Evolutionary conservation across 257 asterid species (phyloP), one percentile per base, ranked within the genome.

Genomic region (Craterostigma plantagineum): DNA sequence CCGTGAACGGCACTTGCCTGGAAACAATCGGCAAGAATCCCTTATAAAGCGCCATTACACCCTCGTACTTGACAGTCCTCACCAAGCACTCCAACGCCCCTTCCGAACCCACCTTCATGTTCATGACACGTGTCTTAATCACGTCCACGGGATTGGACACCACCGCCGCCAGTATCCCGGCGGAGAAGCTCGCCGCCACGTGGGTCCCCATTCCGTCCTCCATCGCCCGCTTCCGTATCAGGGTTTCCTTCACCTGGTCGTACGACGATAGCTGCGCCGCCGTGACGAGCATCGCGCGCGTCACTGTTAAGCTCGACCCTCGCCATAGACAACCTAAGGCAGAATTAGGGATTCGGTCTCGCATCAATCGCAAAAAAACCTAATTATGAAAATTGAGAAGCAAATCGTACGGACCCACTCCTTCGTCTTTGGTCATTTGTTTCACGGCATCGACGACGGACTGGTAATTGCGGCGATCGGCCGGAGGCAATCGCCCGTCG

Each of bases 111-210:
- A 43, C 48, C 48, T 43, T 43, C 48, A 14, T 43, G 34, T 43
- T 43, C 48, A 43, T 43, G 33, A 43, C 48, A 33, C 48, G 48
- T 4, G 48, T 43, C 13, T 43, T 43, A 1, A 43, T 43, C 8
- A 43, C 48, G 33, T 43, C 48, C 48, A 43, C 48, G 3, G 48
- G 48, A 16, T 43, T 43, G 3, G 48, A 43, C 3, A 43, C 48
- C 48, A 43, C 48, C 17, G 48, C 48, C 48, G 48, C 48, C 48
- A 43, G 30, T 27, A 43, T 15, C 11, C 48, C 48, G 1, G 48
- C 48, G 48, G 48, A 27, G 33, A 43, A 43, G 48, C 48, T 43
- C 1, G 48, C 48, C 1, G 48, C 23, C 33, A 43, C 48, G 48
- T 43, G 48, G 9, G 48, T 43, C 48, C 48, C 48, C 33, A 43